phyloP scores from a whole-genome alignment of 2,329 filamentous ascomycete species.

The Fusarium oxysporum region DNA sequence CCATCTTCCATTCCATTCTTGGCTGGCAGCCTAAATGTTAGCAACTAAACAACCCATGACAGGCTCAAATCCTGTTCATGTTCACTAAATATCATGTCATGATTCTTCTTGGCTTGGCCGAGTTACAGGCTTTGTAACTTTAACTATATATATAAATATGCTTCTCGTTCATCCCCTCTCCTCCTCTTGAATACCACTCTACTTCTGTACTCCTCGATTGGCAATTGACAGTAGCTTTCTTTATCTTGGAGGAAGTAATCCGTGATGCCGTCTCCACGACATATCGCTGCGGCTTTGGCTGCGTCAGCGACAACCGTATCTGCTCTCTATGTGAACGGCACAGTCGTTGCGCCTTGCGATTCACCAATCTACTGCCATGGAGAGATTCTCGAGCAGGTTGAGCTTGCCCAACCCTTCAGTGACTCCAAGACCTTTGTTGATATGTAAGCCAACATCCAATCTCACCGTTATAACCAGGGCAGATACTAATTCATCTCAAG shows the following conservation, averaged over 20 bases:
- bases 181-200: neutral
- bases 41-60: neutral
- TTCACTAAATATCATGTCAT: conserved; percentile 31
- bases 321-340: conserved; percentile 70
- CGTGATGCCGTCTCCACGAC: conserved; percentile 45
- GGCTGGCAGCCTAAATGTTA: conserved; percentile 11
- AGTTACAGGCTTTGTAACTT: conserved; percentile 5
- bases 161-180: conserved; percentile 4
- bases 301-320: conserved; percentile 47
- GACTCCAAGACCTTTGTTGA: conserved; percentile 81
- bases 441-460: conserved; percentile 60
- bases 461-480: neutral
- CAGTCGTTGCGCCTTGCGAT: conserved; percentile 72
- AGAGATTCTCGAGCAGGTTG: conserved; percentile 70
- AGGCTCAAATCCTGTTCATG: conserved; percentile 32
- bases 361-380: conserved; percentile 76
- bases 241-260: neutral
- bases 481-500: conserved; percentile 49
- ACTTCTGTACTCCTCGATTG: conserved; percentile 2
- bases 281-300: conserved; percentile 45
- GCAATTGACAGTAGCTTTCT: neutral
- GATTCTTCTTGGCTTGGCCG: conserved; percentile 34
- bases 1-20: conserved; percentile 15
- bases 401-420: conserved; percentile 71
- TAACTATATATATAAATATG: conserved; percentile 11